phyloP scores from a whole-genome alignment of 371 early-diverging fungal species.

The Blastocladiella emersonii region DNA sequence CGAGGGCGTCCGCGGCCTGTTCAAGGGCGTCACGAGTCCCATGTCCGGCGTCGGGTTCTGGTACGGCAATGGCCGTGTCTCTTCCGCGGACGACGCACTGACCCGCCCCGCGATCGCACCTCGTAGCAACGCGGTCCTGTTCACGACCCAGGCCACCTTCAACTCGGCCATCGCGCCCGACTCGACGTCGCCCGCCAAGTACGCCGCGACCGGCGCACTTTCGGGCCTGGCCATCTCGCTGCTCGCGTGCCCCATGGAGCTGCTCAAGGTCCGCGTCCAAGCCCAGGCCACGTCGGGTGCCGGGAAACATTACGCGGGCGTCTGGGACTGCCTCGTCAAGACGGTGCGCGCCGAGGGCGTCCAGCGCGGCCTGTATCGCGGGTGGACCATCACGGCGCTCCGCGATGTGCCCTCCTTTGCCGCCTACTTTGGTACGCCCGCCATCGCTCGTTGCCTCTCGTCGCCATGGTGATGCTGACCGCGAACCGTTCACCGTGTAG shows the following conservation, averaged over 20 bases:
- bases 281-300: conserved; percentile 45
- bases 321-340: conserved; percentile 57
- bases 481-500: no score
- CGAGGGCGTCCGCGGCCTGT: conserved; percentile 66
- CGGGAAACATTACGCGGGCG: conserved; percentile 62
- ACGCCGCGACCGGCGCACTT: conserved; percentile 56
- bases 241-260: conserved; percentile 70
- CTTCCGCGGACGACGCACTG: background rate
- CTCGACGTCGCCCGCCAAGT: conserved; percentile 43
- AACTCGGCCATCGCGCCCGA: conserved; percentile 21
- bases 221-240: conserved; percentile 76
- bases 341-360: conserved; percentile 52
- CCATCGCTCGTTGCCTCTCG: no score
- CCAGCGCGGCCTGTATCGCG: conserved; percentile 55
- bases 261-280: conserved; percentile 73
- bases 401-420: conserved; percentile 76
- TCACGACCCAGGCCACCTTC: conserved; percentile 44
- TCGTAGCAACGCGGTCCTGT: conserved; percentile 66
- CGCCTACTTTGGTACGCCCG: conserved; percentile 53
- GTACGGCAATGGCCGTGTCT: conserved; percentile 21
- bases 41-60: conserved; percentile 76
- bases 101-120: conserved; percentile 8
- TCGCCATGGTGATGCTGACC: no score
- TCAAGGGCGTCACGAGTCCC: conserved; percentile 71
- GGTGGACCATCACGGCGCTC: conserved; percentile 59